Base-by-base conservation (phyloP, 1,284 basidiomycete genomes). In the Sanghuangporus weigelae region DNA sequence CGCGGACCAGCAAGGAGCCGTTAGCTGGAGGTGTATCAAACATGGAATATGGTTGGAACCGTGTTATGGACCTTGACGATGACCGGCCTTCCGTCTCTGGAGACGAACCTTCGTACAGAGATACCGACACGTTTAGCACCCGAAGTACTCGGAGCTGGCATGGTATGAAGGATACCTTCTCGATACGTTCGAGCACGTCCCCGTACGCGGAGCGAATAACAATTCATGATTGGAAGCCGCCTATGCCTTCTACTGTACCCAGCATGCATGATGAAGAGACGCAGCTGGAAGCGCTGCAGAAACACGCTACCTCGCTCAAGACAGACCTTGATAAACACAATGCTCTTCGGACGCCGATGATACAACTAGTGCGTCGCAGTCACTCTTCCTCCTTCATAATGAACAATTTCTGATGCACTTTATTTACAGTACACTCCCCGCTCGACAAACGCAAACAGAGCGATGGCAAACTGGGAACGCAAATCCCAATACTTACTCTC, bases 41-140 rank as follows among this genome's bases (percentile, higher is more conserved):
- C 76, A 96, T 98, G 90, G 97, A 99, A 74, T 98, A 99, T 71
- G 96, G 96, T 10, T 99, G 96, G 96, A 96, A 89, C 72, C 85
- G 92, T 44, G 82, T 90, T 11, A 70, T 79, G 14, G 87, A 90
- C 60, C 70, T 79, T 39, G 72, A 76, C 46, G 84, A 84, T 62
- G 76, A 74, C 0, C 48, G 46, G n/a, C 81, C 81, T 10, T 83
- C 86, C n/a, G 73, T 78, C 31, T 85, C 87, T 19, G 85, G 89
- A 62, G 79, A 79, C 57, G 84, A 84, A 63, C 72, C 79, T 14
- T 57, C 76, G n/a, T 78, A 54, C 7, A 42, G 78, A 42, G 82
- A 85, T 35, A 74, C 80, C 11, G 89, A 92, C 71, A 78, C 81
- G 3, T 72, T 86, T 68, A 93, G 90, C 69, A 77, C 92, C 4